A percentile compares a stretch with the other conserved stretches of the same genome.
Conservation (phyloP, 305 asterid genomes). For the Galium porrigens region DNA sequence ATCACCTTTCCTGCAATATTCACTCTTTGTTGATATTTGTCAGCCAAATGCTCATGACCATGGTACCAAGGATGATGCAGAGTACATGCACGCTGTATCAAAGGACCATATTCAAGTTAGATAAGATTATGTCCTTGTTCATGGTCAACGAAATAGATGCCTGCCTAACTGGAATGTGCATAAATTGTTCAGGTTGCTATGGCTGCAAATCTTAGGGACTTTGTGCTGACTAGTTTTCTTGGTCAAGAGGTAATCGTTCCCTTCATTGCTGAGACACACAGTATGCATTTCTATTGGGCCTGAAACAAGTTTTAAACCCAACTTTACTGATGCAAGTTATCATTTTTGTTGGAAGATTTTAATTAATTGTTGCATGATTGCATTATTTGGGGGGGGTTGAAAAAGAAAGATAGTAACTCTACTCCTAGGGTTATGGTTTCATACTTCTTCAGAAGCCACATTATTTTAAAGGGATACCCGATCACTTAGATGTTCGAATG, state of each 20-base stretch:
- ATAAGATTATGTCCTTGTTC: slow-evolving; percentile 2
- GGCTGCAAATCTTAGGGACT: slow-evolving; percentile 79
- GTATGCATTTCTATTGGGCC: not conserved
- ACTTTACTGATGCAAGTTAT: not conserved
- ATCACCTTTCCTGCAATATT: not conserved
- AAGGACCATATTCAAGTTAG: slow-evolving; percentile 87
- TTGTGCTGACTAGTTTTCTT: slow-evolving; percentile 44
- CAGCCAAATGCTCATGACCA: slow-evolving; percentile 82
- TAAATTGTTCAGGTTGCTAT: slow-evolving; percentile 49
- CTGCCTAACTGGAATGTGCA: slow-evolving; percentile 7
- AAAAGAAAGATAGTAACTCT: not conserved
- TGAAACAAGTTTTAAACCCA: slow-evolving; percentile 2
- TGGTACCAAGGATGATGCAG: slow-evolving; percentile 41
- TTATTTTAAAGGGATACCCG: not conserved
- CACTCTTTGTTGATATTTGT: slow-evolving; percentile 16
- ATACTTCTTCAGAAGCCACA: not conserved
- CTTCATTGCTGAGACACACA: not conserved
- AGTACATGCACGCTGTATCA: slow-evolving; percentile 49
- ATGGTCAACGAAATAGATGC: not conserved
- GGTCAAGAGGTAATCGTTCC: slow-evolving; percentile 56
- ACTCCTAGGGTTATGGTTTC: not conserved
- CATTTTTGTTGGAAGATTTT: not conserved
- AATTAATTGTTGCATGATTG: not conserved
- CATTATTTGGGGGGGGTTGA: not conserved
- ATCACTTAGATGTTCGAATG: not conserved